phyloP scores from a whole-genome alignment of 2,329 filamentous ascomycete genomes.

The Emmonsia crescens region DNA sequence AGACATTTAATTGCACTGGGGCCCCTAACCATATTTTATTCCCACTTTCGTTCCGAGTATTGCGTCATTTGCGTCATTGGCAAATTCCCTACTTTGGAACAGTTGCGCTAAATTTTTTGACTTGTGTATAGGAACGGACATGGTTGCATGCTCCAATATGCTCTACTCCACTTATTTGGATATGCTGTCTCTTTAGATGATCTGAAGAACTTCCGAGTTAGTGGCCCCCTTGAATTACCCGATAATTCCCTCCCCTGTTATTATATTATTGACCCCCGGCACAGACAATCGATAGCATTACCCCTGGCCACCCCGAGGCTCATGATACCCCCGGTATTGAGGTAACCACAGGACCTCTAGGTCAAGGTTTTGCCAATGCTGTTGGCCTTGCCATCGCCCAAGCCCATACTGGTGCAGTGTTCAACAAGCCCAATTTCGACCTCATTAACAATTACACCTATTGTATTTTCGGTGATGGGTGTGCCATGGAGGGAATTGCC shows the following conservation, averaged over 20 bases:
- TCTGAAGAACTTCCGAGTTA: constrained; percentile 90
- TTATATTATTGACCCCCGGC: constrained; percentile 10
- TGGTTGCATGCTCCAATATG: constrained; percentile 99
- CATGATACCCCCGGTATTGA: constrained; percentile 95
- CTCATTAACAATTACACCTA: constrained; percentile 96
- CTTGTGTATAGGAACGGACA: constrained; percentile 68
- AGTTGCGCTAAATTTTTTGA: background rate
- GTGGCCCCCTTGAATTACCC: constrained; percentile 26
- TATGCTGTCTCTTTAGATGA: constrained; percentile 81
- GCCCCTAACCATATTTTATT: background rate
- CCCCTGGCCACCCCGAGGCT: constrained; percentile 89
- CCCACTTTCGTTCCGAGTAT: background rate
- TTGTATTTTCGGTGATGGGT: constrained; percentile 93
- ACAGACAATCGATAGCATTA: constrained; percentile 64
- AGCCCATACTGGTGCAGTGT: constrained; percentile 77
- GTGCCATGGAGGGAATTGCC: constrained; percentile 96
- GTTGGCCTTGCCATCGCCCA: constrained; percentile 97
- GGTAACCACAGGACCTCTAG: constrained; percentile 95
- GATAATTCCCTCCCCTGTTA: background rate
- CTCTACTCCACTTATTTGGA: constrained; percentile 91
- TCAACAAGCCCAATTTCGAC: constrained; percentile 93
- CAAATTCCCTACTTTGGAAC: background rate
- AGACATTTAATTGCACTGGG: background rate
- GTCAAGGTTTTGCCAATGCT: constrained; percentile 93
- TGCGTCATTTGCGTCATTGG: constrained; percentile 4